Evolutionary conservation across 352 stramenopile genomes (phyloP).

Genomic region (Phytophthora podocarpi): DNA sequence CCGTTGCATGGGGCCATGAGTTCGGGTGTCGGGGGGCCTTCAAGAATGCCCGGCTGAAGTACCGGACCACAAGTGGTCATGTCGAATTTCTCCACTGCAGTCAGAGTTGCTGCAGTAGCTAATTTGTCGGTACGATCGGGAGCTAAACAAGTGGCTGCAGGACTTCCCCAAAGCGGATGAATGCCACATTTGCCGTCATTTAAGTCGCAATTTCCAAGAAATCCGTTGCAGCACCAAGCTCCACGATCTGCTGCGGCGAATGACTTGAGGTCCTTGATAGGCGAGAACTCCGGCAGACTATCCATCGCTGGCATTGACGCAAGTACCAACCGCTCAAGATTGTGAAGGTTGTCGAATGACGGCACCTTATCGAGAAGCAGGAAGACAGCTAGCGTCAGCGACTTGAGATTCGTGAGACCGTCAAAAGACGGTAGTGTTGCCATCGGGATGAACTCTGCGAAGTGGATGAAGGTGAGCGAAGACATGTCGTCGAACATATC

Average conservation of each 20-base stretch:
- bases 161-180: conserved; percentile 18
- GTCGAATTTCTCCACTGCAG: conserved; percentile 9
- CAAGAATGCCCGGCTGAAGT: neutral
- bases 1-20: conserved; percentile 30
- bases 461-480: conserved; percentile 42
- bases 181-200: conserved; percentile 7
- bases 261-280: conserved; percentile 13
- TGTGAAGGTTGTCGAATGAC: conserved; percentile 11
- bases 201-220: conserved; percentile 26
- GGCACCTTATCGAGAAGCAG: conserved; percentile 12
- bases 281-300: conserved; percentile 21
- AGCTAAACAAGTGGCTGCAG: conserved; percentile 12
- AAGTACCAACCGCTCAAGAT: conserved; percentile 32
- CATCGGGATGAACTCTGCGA: conserved; percentile 29
- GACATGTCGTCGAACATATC: conserved; percentile 45
- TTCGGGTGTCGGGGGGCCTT: conserved; percentile 6
- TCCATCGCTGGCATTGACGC: neutral
- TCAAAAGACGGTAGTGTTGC: conserved; percentile 27
- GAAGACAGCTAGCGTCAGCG: conserved; percentile 31
- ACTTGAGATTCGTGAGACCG: conserved; percentile 36
- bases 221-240: conserved; percentile 41
- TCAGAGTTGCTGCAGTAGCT: conserved; percentile 5
- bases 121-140: conserved; percentile 9
- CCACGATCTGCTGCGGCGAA: conserved; percentile 15
- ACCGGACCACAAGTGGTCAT: conserved; percentile 14